Evolutionary conservation across 441 rosid species (phyloP), one percentile per base, ranked within the genome.

Genomic region (Cnidoscolus chayamansa): DNA sequence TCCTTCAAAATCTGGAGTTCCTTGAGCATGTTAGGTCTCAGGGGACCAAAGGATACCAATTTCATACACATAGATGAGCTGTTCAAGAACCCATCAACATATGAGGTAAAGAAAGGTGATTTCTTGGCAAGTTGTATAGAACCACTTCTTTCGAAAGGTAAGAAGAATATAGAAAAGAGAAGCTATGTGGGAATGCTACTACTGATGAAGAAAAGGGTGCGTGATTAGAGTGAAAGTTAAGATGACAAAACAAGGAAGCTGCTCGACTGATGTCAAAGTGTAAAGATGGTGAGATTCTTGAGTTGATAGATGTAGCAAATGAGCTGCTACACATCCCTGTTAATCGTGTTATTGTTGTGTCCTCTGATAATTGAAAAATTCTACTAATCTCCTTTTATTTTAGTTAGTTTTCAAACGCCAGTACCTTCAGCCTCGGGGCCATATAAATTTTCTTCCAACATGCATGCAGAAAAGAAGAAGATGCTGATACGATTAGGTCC

Each of bases 201-300:
- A 57, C 0, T 1, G 75, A 31, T 11, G 63, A 32, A 15, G 72
- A 71, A 12, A 45, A 69, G 25, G 25, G 25, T 25, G 25, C n/a
- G 70, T 58, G 65, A 62, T 74, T 13, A 75, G 87, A 68, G 79
- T 86, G 25, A 84, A 81, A 79, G 80, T 86, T 56, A 77, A 35
- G 84, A 84, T 86, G 89, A 82, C 86, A 31, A 81, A 75, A 63
- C 31, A 50, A 67, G 84, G 25, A 81, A 60, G 87, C 89, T 0
- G 72, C 71, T 49, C 76, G 85, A 10, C 54, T 84, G 43, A 49
- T 86, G 48, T 58, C 81, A 0, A 86, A 81, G 56, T 80, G 88
- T 58, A 69, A 70, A 67, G 84, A 76, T 0, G 87, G 85, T 59
- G 84, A 86, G 19, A 56, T 78, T 48, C 80, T 83, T 47, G 84